Evolutionary conservation across 371 early-diverging fungal genomes (phyloP), one percentile per base, ranked within the genome.

Genomic region (Globomyces sp.): DNA sequence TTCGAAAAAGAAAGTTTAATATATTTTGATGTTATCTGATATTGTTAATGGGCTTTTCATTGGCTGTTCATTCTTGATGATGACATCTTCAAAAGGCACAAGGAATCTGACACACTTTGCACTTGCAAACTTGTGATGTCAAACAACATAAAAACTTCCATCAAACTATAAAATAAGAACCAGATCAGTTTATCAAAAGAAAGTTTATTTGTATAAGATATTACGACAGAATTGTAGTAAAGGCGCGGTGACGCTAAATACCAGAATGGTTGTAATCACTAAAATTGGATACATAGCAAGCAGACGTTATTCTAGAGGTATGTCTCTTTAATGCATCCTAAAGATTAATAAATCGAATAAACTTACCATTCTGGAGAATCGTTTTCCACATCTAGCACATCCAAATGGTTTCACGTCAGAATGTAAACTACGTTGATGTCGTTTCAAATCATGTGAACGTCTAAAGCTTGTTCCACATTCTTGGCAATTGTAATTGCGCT

Each of bases 371-470:
- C 60, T 60, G 37, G 60, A 60, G 44, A 60, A 60, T 60, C 60
- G 39, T 49, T 60, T 60, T 60, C 60, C 60, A 49, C 60, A 60
- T 46, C 60, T 46, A 42, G 34, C 39, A 37, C 60, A 60, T 4
- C 60, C 60, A 60, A 60, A 60, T 37, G 60, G 60, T 49, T 60
- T 60, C 6, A 60, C 60, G 44, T 65, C 60, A 24, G 60, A 55
- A 49, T 68, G 70, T 40, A 72, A 51, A 44, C 63, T 65, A 11
- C 71, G 66, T 43, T 49, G 52, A 60, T 74, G 74, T 9, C 87
- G 67, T 57, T 79, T 77, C 52, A 85, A 71, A 72, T 86, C 75
- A 55, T 76, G 71, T 36, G 52, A 59, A 9, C 77, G 55, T 37
- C 67, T 63, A 55, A 76, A 76, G 1, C 64, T 59, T 42, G 62